Evolutionary conservation across 2,329 filamentous ascomycete species (phyloP).

Genomic region (Xylaria sp.): DNA sequence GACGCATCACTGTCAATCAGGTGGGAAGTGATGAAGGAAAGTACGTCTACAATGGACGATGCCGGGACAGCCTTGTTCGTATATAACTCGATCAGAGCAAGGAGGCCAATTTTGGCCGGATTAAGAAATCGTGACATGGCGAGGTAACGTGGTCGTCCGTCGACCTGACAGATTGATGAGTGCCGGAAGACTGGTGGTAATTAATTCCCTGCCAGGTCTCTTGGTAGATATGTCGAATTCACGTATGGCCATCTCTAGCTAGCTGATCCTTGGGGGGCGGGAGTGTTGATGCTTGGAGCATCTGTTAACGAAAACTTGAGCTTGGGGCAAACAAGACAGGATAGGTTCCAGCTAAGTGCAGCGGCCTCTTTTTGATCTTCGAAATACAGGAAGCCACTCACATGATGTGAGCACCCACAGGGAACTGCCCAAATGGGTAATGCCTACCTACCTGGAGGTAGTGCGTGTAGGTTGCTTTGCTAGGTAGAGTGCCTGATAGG

Average conservation of each 20-base stretch:
- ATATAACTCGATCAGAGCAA: constrained; percentile 83
- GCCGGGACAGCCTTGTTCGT: constrained; percentile 69
- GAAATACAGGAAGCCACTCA: too few species aligned
- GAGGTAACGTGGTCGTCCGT: background rate
- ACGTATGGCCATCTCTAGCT: constrained; percentile 13
- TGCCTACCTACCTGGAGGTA: too few species aligned
- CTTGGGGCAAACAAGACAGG: background rate
- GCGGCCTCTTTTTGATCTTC: background rate
- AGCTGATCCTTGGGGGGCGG: constrained; percentile 2
- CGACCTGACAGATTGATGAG: background rate
- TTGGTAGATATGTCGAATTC: constrained; percentile 4
- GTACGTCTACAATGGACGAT: constrained; percentile 70
- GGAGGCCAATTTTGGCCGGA: constrained; percentile 82
- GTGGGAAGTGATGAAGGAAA: constrained; percentile 78
- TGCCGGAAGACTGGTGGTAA: background rate
- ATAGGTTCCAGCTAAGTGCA: background rate
- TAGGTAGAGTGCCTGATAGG: too few species aligned
- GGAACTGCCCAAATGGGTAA: too few species aligned
- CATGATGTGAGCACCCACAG: too few species aligned
- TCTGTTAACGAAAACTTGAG: background rate
- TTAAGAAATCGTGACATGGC: constrained; percentile 81
- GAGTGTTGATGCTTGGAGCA: background rate
- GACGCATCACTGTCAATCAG: constrained; percentile 55
- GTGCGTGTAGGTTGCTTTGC: too few species aligned
- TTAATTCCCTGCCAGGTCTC: constrained; percentile 1